Evolutionary conservation across 192 early-diverging fungal genomes (phyloP).

Genomic region (Bifiguratus adelaidae): DNA sequence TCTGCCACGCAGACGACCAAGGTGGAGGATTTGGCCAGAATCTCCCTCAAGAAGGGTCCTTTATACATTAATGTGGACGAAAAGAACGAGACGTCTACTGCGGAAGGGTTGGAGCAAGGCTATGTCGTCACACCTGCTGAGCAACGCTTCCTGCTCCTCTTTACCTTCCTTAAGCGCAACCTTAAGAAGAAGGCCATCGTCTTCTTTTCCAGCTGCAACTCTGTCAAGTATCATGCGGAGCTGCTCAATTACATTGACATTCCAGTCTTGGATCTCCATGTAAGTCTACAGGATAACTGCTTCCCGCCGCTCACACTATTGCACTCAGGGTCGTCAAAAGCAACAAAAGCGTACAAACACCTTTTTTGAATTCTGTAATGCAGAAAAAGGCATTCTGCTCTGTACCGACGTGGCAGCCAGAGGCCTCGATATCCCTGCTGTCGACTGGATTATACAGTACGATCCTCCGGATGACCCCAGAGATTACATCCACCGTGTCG

Average conservation of each 20-base stretch:
- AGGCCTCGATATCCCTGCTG: slow-evolving; percentile 94
- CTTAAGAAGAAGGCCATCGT: slow-evolving; percentile 97
- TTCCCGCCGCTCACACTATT: neutral
- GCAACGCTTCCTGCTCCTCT: slow-evolving; percentile 90
- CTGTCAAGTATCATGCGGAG: slow-evolving; percentile 96
- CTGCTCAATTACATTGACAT: slow-evolving; percentile 99
- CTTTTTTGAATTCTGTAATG: slow-evolving; percentile 98
- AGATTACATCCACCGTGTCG: slow-evolving; percentile 93
- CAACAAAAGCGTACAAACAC: slow-evolving; percentile 98
- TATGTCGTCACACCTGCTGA: slow-evolving; percentile 93
- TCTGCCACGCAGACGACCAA: slow-evolving; percentile 99
- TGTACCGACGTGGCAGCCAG: slow-evolving; percentile 98
- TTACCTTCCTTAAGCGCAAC: slow-evolving; percentile 97
- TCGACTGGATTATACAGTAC: slow-evolving; percentile 99
- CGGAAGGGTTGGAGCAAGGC: slow-evolving; percentile 93
- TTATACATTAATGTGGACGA: slow-evolving; percentile 99
- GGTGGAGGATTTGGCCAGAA: slow-evolving; percentile 93
- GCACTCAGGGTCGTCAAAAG: slow-evolving; percentile 74
- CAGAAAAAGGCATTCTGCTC: slow-evolving; percentile 84
- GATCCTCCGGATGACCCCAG: slow-evolving; percentile 99
- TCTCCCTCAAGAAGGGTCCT: slow-evolving; percentile 94
- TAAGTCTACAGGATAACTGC: slow-evolving; percentile 20
- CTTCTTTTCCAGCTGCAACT: slow-evolving; percentile 96
- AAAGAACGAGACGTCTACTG: slow-evolving; percentile 90
- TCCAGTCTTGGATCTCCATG: slow-evolving; percentile 95